Evolutionary conservation across 2,329 filamentous ascomycete species (phyloP), one percentile per base, ranked within the genome.

Genomic region (Aspergillus flavus): DNA sequence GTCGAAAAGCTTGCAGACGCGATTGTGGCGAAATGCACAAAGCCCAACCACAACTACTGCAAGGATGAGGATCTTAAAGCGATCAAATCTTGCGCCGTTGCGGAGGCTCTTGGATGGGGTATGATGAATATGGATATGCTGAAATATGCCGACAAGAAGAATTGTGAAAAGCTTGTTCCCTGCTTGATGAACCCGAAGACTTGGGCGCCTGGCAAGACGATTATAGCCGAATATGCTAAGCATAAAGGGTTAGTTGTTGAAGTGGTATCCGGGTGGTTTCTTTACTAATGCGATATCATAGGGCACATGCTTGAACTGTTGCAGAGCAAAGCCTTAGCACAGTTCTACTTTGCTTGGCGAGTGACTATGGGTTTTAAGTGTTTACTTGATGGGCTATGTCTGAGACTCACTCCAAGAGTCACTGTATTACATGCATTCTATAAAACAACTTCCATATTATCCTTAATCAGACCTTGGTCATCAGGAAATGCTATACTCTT

Each of bases 391-490:
- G 41, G 41, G 19, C 41, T 32, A 11, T 4, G 30, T 32, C 10
- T 32, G 30, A 0, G 9, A 32, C 30, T 32, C 30, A 12, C 30
- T 12, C 3, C 11, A 10, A 32, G 4, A 32, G 30, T 32, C 11
- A 1, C 30, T 32, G 11, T 32, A 28, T 11, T 32, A 32, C 9
- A 32, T 10, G 30, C 30, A 11, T 11, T 11, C 9, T 32, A 12
- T 11, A 32, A 32, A 10, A 32, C 9, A 10, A 4, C 30, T 11
- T 32, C 9, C 10, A 11, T 32, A 32, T 32, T 4, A 32, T 1
- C 2, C 0, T 32, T 12, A 0, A 11, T 32, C 11, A 32, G 9
- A 32, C 1, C 9, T 32, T 4, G 0, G 4, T 12, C 3, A 11
- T 11, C 10, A 12, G 11, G 9, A 11, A 32, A 11, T 11, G 4